Evolutionary conservation across 1,284 basidiomycete species (phyloP).

Genomic region (Somion occarium): DNA sequence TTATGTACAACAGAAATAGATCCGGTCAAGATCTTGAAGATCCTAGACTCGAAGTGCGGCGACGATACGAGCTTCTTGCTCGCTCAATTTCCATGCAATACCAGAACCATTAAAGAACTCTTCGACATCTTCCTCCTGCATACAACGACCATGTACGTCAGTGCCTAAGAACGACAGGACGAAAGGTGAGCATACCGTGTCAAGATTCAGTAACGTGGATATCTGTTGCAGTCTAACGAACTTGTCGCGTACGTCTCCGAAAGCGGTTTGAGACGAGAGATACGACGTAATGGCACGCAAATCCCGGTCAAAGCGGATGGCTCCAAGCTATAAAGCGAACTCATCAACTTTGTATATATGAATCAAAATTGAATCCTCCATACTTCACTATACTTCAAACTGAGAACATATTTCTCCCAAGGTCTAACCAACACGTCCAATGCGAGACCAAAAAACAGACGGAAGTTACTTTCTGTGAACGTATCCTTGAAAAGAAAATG

Average conservation of each 20-base stretch:
- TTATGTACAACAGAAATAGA: neutral
- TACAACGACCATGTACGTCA: constrained; percentile 2
- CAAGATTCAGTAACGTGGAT: constrained; percentile 87
- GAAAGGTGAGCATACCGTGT: constrained; percentile 51
- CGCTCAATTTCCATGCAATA: constrained; percentile 82
- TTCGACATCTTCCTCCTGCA: constrained; percentile 86
- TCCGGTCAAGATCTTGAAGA: too few species aligned
- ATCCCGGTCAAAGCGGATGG: constrained; percentile 94
- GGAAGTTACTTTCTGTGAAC: constrained; percentile 87
- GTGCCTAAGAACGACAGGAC: constrained; percentile 9
- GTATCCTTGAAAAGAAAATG: constrained; percentile 47
- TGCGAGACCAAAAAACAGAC: constrained; percentile 77
- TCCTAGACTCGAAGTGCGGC: constrained; percentile 56
- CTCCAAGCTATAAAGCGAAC: constrained; percentile 68
- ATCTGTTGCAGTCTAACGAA: constrained; percentile 92
- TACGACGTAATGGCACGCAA: constrained; percentile 80
- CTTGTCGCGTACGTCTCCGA: constrained; percentile 87
- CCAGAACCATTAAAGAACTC: constrained; percentile 91
- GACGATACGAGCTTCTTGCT: constrained; percentile 74
- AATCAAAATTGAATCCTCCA: constrained; percentile 13
- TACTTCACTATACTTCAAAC: constrained; percentile 87
- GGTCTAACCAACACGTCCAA: constrained; percentile 86
- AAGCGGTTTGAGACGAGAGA: constrained; percentile 80
- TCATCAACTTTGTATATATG: neutral
- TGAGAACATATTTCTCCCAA: constrained; percentile 87